Conservation (phyloP, 116 monocot genomes). For the Dioscorea cayenensis region DNA sequence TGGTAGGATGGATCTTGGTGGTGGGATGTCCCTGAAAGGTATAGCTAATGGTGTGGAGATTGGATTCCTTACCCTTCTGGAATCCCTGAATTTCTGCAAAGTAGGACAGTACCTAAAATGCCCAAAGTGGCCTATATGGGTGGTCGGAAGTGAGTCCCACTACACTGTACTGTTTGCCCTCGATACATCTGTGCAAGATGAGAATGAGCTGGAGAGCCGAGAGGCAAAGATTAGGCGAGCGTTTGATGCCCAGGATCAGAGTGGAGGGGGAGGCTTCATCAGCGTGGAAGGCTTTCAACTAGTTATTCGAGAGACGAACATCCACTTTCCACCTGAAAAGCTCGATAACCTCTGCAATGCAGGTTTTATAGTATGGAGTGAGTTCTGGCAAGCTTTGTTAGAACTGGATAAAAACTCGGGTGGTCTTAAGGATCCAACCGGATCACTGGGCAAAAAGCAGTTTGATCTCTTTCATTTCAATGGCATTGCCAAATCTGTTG, state of each 20-base stretch:
- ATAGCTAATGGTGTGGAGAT: constrained; percentile 69
- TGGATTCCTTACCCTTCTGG: constrained; percentile 89
- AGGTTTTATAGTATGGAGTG: constrained; percentile 93
- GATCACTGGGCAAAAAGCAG: constrained; percentile 60
- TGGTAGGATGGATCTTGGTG: constrained; percentile 90
- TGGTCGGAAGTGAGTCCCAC: constrained; percentile 93
- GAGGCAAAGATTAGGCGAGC: constrained; percentile 63
- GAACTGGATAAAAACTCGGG: constrained; percentile 67
- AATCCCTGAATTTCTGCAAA: constrained; percentile 96
- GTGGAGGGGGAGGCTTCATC: constrained; percentile 97
- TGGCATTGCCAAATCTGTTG: constrained; percentile 90
- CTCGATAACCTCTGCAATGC: constrained; percentile 41
- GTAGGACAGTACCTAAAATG: constrained; percentile 79
- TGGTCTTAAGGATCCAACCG: constrained; percentile 72
- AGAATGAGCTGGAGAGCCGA: constrained; percentile 75
- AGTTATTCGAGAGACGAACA: constrained; percentile 62
- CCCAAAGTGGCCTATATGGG: constrained; percentile 97
- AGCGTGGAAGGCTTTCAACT: constrained; percentile 66
- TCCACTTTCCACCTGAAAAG: constrained; percentile 56
- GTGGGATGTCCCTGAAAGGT: constrained; percentile 87
- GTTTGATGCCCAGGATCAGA: constrained; percentile 84
- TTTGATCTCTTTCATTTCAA: constrained; percentile 95
- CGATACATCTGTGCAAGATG: constrained; percentile 68
- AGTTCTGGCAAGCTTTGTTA: constrained; percentile 85
- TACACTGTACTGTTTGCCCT: constrained; percentile 97